A percentile compares a stretch with the other conserved stretches of the same genome.
phyloP scores from a whole-genome alignment of 768 basidiomycete genomes.

The Rhodotorula kratochvilovae region DNA sequence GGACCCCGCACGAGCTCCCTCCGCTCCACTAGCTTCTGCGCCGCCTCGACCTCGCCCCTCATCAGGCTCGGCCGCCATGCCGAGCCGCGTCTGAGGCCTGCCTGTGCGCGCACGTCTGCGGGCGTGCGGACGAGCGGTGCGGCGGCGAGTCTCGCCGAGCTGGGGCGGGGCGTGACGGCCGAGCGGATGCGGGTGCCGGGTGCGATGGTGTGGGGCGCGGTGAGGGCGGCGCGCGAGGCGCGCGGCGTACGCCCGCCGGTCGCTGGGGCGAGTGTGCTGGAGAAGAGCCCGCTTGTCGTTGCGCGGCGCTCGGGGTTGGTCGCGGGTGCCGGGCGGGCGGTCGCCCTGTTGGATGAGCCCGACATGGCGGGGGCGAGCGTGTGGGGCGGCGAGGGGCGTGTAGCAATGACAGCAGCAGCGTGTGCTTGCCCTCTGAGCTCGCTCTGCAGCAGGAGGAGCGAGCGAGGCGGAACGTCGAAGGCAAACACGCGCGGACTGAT shows the following conservation, averaged over 20 bases:
- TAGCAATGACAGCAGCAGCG: too few relatives aligned
- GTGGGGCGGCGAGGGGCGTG: too few relatives aligned
- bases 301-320: neutral
- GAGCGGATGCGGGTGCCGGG: too few relatives aligned
- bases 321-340: too few relatives aligned
- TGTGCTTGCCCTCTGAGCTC: too few relatives aligned
- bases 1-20: neutral
- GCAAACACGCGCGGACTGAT: too few relatives aligned
- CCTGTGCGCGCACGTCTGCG: neutral
- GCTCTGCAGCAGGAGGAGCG: too few relatives aligned
- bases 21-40: neutral
- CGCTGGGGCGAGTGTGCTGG: neutral
- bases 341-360: too few relatives aligned
- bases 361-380: neutral
- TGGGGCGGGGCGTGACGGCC: neutral
- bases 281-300: neutral
- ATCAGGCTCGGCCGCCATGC: neutral
- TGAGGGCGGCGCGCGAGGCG: too few relatives aligned
- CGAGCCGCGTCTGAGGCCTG: neutral
- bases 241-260: neutral
- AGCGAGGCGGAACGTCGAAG: too few relatives aligned
- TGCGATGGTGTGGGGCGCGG: too few relatives aligned
- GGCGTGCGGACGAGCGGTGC: neutral
- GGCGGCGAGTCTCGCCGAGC: too few relatives aligned
- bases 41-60: neutral